Evolutionary conservation across 2,329 filamentous ascomycete genomes (phyloP).

Genomic region (Mariannaea elegans): DNA sequence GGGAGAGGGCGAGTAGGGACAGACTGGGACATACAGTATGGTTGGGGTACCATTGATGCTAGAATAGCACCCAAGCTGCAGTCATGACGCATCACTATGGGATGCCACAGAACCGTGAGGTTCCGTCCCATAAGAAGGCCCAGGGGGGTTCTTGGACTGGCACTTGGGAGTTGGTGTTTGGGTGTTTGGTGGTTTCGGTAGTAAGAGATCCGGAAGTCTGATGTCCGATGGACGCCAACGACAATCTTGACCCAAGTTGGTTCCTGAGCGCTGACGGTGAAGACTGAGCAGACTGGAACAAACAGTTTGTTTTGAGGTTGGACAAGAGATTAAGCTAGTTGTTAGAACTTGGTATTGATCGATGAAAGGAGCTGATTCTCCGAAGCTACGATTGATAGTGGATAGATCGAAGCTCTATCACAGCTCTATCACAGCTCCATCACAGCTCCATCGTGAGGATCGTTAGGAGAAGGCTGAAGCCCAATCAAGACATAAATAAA

Average conservation of each 20-base stretch:
- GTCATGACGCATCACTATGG: slow-evolving; percentile 4
- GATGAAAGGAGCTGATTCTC: slow-evolving; percentile 3
- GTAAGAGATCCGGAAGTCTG: slow-evolving; percentile 6
- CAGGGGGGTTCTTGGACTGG: background rate
- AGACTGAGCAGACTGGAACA: background rate
- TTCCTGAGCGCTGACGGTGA: background rate
- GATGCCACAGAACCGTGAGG: no score
- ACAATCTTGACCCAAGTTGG: slow-evolving; percentile 20
- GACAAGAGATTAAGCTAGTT: background rate
- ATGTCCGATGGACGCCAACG: background rate
- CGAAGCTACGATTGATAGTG: background rate
- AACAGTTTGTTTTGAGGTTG: background rate
- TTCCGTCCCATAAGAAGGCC: background rate
- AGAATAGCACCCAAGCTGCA: slow-evolving; percentile 3
- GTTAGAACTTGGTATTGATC: background rate
- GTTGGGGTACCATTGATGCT: background rate
- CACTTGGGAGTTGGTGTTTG: background rate
- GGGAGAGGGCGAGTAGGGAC: background rate
- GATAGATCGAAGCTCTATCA: background rate
- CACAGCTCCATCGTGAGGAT: background rate
- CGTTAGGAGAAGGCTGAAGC: background rate
- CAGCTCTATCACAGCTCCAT: no score
- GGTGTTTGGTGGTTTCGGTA: slow-evolving; percentile 9
- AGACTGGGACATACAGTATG: no score
- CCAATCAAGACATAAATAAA: background rate